Conservation (phyloP, 345 rosid genomes). For the Lenwebbia sp. region DNA sequence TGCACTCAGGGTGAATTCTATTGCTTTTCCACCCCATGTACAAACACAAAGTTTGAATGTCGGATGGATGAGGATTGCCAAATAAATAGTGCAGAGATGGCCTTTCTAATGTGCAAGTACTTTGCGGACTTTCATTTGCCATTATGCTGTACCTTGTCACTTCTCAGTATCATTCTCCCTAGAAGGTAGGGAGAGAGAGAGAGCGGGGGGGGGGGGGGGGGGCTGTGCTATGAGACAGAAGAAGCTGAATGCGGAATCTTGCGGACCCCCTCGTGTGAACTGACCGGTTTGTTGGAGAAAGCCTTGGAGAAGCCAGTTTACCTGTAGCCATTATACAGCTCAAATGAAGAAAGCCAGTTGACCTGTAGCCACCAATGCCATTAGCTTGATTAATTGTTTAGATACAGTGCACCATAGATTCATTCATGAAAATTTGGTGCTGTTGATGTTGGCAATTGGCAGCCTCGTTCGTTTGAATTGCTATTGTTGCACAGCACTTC, state of each 20-base stretch:
- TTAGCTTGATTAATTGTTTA: background rate
- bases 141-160: background rate
- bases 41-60: background rate
- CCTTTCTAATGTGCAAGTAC: background rate
- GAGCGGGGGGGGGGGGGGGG: no score
- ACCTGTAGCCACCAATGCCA: background rate
- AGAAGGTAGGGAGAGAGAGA: no score
- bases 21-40: background rate
- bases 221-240: slow-evolving; percentile 6
- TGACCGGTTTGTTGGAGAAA: slow-evolving; percentile 29
- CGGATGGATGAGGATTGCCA: background rate
- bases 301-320: no score
- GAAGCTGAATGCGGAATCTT: slow-evolving; percentile 16
- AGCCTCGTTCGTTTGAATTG: background rate
- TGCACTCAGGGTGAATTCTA: background rate
- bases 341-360: background rate
- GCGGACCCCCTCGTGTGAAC: slow-evolving; percentile 27
- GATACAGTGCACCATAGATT: background rate
- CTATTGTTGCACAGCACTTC: background rate
- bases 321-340: background rate
- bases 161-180: background rate
- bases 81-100: background rate
- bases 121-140: background rate
- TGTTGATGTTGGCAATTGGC: background rate
- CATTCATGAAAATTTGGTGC: background rate